phyloP scores from a whole-genome alignment of 75 land plant genomes.

The Selaginella moellendorffii region DNA sequence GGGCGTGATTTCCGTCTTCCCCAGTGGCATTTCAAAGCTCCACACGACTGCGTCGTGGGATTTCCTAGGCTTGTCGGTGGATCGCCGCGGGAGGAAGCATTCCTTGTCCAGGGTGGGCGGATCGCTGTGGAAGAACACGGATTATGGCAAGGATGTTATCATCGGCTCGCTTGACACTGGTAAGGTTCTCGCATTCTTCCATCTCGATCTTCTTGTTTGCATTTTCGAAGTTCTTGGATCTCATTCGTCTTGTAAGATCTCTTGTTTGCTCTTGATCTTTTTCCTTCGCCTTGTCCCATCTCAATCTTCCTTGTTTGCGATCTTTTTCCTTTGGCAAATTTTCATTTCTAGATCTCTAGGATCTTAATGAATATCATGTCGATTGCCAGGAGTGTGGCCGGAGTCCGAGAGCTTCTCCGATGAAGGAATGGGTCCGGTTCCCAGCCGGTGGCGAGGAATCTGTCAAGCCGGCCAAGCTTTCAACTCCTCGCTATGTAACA shows the following conservation, averaged over 20 bases:
- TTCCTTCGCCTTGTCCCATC: no score
- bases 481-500: slow-evolving; percentile 1
- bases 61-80: neutral
- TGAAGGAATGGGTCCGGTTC: neutral
- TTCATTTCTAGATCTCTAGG: no score
- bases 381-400: slow-evolving; percentile 7
- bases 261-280: no score
- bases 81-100: neutral
- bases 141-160: neutral
- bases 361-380: no score
- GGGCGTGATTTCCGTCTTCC: slow-evolving; percentile 3
- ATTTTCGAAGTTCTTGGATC: no score
- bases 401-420: neutral
- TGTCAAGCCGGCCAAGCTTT: neutral
- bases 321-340: no score
- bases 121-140: neutral
- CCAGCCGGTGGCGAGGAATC: neutral
- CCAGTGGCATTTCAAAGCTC: neutral
- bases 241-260: no score
- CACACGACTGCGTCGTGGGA: slow-evolving; percentile 6
- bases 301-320: no score
- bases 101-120: neutral
- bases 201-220: no score
- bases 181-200: no score
- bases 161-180: neutral